Evolutionary conservation across 1,284 basidiomycete genomes (phyloP), one percentile per base, ranked within the genome.

Genomic region (Trametes versicolor): DNA sequence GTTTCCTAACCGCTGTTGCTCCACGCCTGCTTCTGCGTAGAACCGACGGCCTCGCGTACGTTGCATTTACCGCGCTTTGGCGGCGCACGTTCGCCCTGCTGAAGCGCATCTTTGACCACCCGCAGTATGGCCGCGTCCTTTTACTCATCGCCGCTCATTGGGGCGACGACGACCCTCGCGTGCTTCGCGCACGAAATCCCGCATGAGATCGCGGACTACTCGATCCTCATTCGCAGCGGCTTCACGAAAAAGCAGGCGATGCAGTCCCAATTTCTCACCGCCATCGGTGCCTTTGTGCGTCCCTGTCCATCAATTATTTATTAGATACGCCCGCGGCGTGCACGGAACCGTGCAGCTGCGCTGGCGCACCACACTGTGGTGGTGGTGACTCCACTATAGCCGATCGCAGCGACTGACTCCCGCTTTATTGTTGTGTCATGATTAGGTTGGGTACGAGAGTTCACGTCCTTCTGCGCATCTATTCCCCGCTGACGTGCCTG

Each of bases 141-240:
- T 81, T 96, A 96, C 76, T 93, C 93, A 23, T 93, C 91, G 43
- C 94, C 94, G 1, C 82, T 94, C 58, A 93, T 96, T 69, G 94
- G 94, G 48, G 94, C 94, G 43, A 95, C 94, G 57, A 96, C 94
- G 2, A 95, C 94, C 13, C 84, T 96, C 52, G 95, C 95, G 19
- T 96, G 94, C 73, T 96, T 96, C 75, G 94, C 93, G 7, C 94
- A 96, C 76, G 94, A 96, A 77, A 95, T 96, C 60, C 94, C 94
- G 19, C 94, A 95, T 73, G 94, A 95, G 82, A 96, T 96, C 65
- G 95, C 94, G 21, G 94, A 96, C 77, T 96, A 96, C 75, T 95
- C 93, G 19, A 96, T 96, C 71, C 82, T 96, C 41, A 87, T 95
- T 58, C 91, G 95, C 60, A 94, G 92, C 69, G 94, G 94, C 8